phyloP scores from a whole-genome alignment of 495 filamentous ascomycete genomes.

The Aspergillus sparsus region DNA sequence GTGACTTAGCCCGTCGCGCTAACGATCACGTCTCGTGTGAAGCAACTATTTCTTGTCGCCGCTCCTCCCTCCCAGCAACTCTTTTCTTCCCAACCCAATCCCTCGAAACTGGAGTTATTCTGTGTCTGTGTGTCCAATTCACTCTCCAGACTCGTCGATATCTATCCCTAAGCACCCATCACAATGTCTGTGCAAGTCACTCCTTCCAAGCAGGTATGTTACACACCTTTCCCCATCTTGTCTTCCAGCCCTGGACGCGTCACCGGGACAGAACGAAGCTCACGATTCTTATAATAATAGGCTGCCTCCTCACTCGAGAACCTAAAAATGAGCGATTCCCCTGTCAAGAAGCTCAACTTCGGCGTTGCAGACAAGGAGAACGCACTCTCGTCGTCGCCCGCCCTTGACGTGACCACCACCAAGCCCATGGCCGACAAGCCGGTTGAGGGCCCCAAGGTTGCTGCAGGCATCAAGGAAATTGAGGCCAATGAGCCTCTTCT shows the following conservation, averaged over 20 bases:
- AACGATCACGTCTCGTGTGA: conserved; percentile 41
- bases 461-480: conserved; percentile 63
- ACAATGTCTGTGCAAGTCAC: conserved; percentile 73
- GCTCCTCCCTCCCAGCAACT: conserved; percentile 25
- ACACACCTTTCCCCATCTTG: conserved; percentile 37
- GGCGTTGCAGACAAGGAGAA: conserved; percentile 79
- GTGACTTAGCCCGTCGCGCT: conserved; percentile 50
- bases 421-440: conserved; percentile 54
- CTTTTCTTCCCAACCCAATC: conserved; percentile 30
- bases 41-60: conserved; percentile 35
- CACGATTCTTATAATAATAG: conserved; percentile 47
- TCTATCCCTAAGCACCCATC: conserved; percentile 28
- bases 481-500: conserved; percentile 88
- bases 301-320: conserved; percentile 80
- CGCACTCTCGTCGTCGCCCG: conserved; percentile 56
- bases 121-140: conserved; percentile 29
- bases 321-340: conserved; percentile 87
- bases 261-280: conserved; percentile 25
- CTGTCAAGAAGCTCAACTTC: conserved; percentile 86
- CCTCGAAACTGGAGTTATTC: conserved; percentile 16
- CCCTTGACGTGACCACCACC: conserved; percentile 49
- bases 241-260: conserved; percentile 40
- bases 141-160: conserved; percentile 17
- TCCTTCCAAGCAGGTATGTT: conserved; percentile 82
- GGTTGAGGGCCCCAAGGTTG: conserved; percentile 48